Evolutionary conservation across 352 stramenopile genomes (phyloP).

Genomic region (Globisporangium emineosum): DNA sequence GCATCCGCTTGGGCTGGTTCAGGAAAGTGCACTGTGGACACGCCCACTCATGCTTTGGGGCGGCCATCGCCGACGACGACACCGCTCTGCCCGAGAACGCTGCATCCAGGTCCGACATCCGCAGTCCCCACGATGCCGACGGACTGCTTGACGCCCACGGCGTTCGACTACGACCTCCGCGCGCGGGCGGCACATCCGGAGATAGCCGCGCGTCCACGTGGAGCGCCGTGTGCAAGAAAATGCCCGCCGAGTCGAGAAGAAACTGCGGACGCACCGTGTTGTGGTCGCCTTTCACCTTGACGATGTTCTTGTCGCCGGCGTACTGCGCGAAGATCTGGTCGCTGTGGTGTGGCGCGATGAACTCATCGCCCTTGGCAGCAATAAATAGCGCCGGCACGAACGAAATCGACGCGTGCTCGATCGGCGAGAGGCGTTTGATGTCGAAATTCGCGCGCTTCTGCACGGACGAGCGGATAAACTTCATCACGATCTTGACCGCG

Average conservation of each 20-base stretch:
- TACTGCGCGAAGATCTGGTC: conserved; percentile 87
- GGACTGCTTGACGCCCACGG: conserved; percentile 34
- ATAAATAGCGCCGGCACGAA: conserved; percentile 97
- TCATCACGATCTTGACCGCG: conserved; percentile 90
- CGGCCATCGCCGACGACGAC: conserved; percentile 18
- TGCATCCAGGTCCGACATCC: conserved; percentile 61
- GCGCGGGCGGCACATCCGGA: conserved; percentile 26
- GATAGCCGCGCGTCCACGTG: conserved; percentile 55
- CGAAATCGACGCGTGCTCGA: conserved; percentile 89
- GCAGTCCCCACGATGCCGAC: conserved; percentile 38
- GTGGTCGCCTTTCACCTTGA: conserved; percentile 97
- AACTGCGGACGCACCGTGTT: conserved; percentile 95
- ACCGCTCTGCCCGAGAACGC: conserved; percentile 37
- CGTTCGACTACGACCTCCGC: conserved; percentile 28
- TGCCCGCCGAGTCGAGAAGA: conserved; percentile 93
- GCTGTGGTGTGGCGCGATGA: conserved; percentile 89
- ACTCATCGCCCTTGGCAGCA: conserved; percentile 94
- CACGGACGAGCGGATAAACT: conserved; percentile 89
- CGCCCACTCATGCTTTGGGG: conserved; percentile 49
- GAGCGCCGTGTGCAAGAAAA: conserved; percentile 95
- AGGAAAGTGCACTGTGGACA: conserved; percentile 68
- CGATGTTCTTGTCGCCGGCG: conserved; percentile 97
- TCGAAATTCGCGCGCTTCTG: conserved; percentile 90
- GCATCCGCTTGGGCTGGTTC: conserved; percentile 48
- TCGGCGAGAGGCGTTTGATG: conserved; percentile 72